Base-by-base conservation (phyloP, 208 protist genomes). In the Trypanosoma caninum region DNA sequence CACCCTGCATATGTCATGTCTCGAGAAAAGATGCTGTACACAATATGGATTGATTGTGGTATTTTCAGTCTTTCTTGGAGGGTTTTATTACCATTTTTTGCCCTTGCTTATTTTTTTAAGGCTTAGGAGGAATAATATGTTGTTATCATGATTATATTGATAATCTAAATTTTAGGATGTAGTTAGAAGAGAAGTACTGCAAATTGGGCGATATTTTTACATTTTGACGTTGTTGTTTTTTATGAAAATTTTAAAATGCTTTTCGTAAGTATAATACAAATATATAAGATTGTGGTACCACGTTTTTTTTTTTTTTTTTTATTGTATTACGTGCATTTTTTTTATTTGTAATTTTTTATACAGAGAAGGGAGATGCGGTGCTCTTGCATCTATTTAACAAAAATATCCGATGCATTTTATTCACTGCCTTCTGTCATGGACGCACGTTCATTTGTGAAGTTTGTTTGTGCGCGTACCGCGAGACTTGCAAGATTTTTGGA, bases 1-100 rank as follows among this genome's bases (percentile, higher is more conserved):
- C 90, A 96, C 55, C 90, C 90, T 68, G 80, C 70, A 66, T 96
- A 94, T 56, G 84, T 94, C 25, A 91, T 93, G 84, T 75, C 82
- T 20, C 82, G 90, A 22, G 90, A 96, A 59, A 96, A 96, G 74
- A 86, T 91, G 78, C 76, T 94, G 16, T 80, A 87, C 55, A 96
- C 86, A 11, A 76, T 96, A 55, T 96, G 90, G 90, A 74, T 93
- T 16, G 90, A 96, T 47, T 73, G 73, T 45, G 87, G 84, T 22
- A 61, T 96, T 40, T 91, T 92, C 65, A 72, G 72, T 42, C 72
- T 78, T 37, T 87, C 67, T 53, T 79, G 60, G 16, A 83, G 82
- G 58, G 52, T 83, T n/a, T 40, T 96, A 23, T 59, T 91, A 11
- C 80, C 90, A 2, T 96, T 84, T 66, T 94, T 96, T 55, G 64